phyloP scores from a whole-genome alignment of 2,329 filamentous ascomycete genomes.

The Monilinia fructigena region DNA sequence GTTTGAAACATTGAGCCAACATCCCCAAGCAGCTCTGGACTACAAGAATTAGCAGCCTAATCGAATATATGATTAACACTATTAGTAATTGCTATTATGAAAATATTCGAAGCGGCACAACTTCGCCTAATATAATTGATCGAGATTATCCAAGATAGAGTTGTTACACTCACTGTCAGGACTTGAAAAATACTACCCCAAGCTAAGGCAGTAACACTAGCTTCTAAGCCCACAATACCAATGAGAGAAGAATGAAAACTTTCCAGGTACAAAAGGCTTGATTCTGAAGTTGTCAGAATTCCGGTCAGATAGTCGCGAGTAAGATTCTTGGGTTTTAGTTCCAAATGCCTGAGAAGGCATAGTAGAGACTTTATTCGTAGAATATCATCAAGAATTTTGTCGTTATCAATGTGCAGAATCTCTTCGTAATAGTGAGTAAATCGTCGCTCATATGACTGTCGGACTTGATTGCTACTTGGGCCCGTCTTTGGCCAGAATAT shows the following conservation, averaged over 20 bases:
- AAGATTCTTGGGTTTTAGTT: neutral
- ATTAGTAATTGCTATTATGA: neutral
- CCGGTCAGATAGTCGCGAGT: neutral
- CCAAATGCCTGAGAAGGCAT: neutral
- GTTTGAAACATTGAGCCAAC: neutral
- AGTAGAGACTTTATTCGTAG: neutral
- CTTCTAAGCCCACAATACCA: neutral
- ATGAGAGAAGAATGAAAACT: neutral
- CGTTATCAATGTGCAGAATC: neutral
- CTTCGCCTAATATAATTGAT: neutral
- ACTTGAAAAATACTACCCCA: neutral
- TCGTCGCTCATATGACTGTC: neutral
- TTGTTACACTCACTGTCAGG: neutral
- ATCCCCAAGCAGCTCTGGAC: neutral
- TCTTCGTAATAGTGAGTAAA: neutral
- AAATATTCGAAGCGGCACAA: neutral
- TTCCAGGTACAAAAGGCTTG: neutral
- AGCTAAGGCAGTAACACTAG: neutral
- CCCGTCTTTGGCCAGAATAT: neutral
- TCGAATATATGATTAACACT: neutral
- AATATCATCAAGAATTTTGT: neutral
- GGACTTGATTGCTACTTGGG: neutral
- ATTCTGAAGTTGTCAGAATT: neutral
- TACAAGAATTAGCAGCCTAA: neutral
- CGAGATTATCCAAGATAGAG: neutral